A percentile compares a stretch with the other conserved stretches of the same genome.
Conservation (phyloP, 371 early-diverging fungal genomes). For the Mucor lusitanicus region DNA sequence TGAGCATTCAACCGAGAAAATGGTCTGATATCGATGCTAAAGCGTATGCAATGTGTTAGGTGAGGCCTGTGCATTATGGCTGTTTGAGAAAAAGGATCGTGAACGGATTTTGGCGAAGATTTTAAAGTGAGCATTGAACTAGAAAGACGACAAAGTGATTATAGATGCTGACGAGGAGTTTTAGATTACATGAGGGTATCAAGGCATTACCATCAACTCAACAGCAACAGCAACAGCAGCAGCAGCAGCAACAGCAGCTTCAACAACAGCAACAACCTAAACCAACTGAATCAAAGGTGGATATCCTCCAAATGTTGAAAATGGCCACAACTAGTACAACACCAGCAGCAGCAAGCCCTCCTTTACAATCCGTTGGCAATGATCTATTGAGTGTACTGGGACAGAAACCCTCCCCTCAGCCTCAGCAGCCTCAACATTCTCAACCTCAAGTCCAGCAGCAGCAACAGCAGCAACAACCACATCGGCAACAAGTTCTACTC, state of each 20-base stretch:
- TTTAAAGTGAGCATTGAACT: conserved; percentile 45
- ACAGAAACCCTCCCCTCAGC: neutral
- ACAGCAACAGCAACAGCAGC: neutral
- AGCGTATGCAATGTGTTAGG: conserved; percentile 16
- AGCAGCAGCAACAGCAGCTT: neutral
- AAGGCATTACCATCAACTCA: conserved; percentile 23
- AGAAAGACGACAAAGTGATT: conserved; percentile 8
- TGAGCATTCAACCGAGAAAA: conserved; percentile 17
- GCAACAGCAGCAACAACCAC: conserved; percentile 14
- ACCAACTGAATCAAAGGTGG: conserved; percentile 18
- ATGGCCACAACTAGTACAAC: conserved; percentile 17
- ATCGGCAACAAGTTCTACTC: conserved; percentile 7
- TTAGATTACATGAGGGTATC: conserved; percentile 32
- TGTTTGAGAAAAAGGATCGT: conserved; percentile 71
- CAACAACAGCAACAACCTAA: conserved; percentile 8
- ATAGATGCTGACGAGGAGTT: neutral
- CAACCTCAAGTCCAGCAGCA: conserved; percentile 7
- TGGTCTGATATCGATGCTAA: neutral
- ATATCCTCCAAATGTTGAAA: conserved; percentile 38
- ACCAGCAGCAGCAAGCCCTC: conserved; percentile 5
- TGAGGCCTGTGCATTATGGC: conserved; percentile 72
- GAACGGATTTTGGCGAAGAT: conserved; percentile 61
- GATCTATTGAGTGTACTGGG: conserved; percentile 17
- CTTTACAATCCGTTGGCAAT: conserved; percentile 9
- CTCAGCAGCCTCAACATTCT: conserved; percentile 4